Conservation (phyloP, 2,329 filamentous ascomycete species). For the Colletotrichum sp. region DNA sequence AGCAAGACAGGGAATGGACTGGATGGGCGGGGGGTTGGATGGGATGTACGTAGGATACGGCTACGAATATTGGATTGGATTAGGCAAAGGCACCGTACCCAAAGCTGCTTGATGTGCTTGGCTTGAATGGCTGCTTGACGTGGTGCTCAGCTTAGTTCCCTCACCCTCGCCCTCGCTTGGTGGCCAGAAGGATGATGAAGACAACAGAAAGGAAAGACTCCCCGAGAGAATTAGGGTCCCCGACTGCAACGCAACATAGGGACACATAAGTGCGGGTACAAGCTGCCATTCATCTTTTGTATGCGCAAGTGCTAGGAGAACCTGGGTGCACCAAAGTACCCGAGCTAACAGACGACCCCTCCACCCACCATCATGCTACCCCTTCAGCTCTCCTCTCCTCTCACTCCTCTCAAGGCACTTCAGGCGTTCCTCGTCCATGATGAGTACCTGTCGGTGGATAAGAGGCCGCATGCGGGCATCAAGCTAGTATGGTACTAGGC, state of each 20-base stretch:
- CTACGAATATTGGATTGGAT: background rate
- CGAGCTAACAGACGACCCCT: background rate
- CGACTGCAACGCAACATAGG: background rate
- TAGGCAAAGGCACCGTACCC: background rate
- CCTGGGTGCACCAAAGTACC: background rate
- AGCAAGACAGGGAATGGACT: constrained; percentile 2
- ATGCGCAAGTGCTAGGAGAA: background rate
- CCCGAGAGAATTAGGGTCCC: background rate
- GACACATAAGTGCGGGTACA: background rate
- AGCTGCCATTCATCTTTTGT: background rate
- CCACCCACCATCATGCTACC: background rate
- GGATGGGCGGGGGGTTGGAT: background rate
- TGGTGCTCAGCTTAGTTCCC: background rate
- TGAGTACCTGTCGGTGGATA: background rate
- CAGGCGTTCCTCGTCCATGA: background rate
- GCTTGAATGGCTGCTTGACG: background rate
- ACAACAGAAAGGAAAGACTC: background rate
- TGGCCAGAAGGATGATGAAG: background rate
- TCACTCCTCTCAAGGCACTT: background rate
- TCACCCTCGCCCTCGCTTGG: background rate
- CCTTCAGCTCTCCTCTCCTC: background rate
- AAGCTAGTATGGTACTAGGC: background rate
- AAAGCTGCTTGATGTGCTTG: background rate
- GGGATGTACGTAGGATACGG: background rate
- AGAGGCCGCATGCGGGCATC: background rate